phyloP scores from a whole-genome alignment of 352 stramenopile species.

The Ophiocytium majus region DNA sequence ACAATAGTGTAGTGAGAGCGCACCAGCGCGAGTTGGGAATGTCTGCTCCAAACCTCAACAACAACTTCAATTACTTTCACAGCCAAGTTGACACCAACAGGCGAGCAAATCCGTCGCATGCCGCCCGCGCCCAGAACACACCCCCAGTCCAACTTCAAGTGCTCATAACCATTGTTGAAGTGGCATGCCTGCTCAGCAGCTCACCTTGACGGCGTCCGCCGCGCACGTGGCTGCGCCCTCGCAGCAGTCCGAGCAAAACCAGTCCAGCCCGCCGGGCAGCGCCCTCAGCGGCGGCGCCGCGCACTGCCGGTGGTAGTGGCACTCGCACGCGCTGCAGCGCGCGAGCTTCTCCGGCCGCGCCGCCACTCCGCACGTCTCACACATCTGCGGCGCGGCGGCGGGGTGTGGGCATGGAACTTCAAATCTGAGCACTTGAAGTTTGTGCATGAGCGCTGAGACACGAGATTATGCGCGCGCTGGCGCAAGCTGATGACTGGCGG shows the following conservation, averaged over 20 bases:
- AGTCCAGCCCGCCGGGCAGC: conserved; percentile 31
- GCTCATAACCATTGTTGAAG: not conserved
- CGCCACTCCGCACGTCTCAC: conserved; percentile 45
- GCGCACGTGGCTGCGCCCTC: not conserved
- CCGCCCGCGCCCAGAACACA: not conserved
- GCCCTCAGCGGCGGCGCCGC: conserved; percentile 31
- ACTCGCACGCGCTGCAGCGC: conserved; percentile 33
- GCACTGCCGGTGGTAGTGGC: conserved; percentile 45
- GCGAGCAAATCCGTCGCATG: not conserved
- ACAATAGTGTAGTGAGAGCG: no score
- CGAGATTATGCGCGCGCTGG: no score
- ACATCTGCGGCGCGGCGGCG: not conserved
- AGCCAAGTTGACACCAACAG: not conserved
- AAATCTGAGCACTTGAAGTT: no score
- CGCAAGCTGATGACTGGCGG: no score
- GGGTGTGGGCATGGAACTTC: no score
- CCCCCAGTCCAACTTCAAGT: not conserved
- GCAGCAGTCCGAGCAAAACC: conserved; percentile 43
- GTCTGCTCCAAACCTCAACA: no score
- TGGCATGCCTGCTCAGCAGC: not conserved
- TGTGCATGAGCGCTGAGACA: no score
- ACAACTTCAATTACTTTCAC: no score
- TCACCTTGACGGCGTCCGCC: not conserved
- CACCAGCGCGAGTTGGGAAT: no score
- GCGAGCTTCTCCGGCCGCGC: conserved; percentile 27